Percentiles rank a stretch among this genome's conserved stretches.
Conservation (phyloP, 2,329 filamentous ascomycete species). For the Colletotrichum zoysiae region DNA sequence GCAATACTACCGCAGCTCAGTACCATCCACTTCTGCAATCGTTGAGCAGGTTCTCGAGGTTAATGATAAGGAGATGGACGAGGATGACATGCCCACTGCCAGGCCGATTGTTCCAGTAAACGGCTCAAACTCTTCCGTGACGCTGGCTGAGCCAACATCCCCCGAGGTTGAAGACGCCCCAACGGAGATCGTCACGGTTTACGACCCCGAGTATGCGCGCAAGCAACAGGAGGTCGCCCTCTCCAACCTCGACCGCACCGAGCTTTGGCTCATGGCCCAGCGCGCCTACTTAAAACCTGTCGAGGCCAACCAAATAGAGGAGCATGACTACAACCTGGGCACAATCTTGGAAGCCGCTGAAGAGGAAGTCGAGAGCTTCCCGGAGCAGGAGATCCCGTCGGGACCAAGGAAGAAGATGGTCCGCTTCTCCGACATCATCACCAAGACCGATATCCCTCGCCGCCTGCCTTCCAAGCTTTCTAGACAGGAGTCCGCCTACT, state of each 20-base stretch:
- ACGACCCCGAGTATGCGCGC: constrained; percentile 80
- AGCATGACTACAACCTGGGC: constrained; percentile 46
- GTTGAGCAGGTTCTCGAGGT: constrained; percentile 78
- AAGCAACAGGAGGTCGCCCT: constrained; percentile 79
- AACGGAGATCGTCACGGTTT: constrained; percentile 76
- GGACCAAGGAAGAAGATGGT: constrained; percentile 77
- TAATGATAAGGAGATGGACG: constrained; percentile 60
- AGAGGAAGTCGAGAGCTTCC: constrained; percentile 48
- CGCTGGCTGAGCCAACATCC: constrained; percentile 53
- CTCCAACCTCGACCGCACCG: constrained; percentile 85
- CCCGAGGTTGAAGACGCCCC: constrained; percentile 68
- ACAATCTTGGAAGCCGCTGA: constrained; percentile 53
- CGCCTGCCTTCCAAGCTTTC: constrained; percentile 65
- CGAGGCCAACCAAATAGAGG: constrained; percentile 57
- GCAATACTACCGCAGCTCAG: constrained; percentile 55
- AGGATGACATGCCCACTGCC: constrained; percentile 76
- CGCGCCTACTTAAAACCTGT: constrained; percentile 80
- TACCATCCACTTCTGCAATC: constrained; percentile 54
- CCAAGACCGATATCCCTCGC: constrained; percentile 60
- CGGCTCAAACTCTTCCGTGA: constrained; percentile 49
- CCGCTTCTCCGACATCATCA: constrained; percentile 73
- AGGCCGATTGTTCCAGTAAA: constrained; percentile 56
- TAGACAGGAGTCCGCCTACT: constrained; percentile 82
- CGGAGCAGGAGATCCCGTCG: constrained; percentile 45
- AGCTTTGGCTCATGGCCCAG: constrained; percentile 88